Conservation (phyloP, 31 red algal genomes). For the Endocladia muricata region DNA sequence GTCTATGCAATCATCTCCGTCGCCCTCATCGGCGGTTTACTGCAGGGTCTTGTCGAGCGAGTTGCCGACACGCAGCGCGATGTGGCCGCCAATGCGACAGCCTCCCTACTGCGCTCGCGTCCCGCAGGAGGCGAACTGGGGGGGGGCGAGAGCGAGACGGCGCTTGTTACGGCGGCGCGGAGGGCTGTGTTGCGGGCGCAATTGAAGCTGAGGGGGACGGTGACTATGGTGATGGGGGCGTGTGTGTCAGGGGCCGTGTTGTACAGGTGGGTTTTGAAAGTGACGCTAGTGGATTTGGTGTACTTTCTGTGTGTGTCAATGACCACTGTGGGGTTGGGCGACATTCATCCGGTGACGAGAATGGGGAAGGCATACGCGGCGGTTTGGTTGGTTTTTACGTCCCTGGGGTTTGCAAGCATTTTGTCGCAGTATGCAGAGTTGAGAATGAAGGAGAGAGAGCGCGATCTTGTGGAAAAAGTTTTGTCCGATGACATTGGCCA, state of each 20-base stretch:
- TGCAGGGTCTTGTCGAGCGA: constrained; percentile 32
- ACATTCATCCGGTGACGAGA: constrained; percentile 53
- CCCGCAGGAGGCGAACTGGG: background rate
- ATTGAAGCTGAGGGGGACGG: background rate
- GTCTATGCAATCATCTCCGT: constrained; percentile 46
- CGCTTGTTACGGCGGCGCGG: background rate
- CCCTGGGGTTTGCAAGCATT: constrained; percentile 52
- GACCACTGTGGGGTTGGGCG: constrained; percentile 79
- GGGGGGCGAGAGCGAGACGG: background rate
- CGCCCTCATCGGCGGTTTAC: constrained; percentile 39
- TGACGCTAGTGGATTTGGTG: constrained; percentile 37
- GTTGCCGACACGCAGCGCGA: constrained; percentile 20
- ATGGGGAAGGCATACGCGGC: constrained; percentile 42
- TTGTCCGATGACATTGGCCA: constrained; percentile 16
- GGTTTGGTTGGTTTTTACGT: constrained; percentile 57
- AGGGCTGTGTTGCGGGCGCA: background rate
- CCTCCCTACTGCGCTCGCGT: background rate
- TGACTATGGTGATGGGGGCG: constrained; percentile 9
- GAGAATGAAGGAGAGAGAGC: constrained; percentile 23
- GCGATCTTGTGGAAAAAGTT: background rate
- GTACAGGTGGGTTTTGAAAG: constrained; percentile 30
- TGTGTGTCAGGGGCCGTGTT: constrained; percentile 43
- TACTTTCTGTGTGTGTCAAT: constrained; percentile 64
- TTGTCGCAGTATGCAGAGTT: constrained; percentile 44
- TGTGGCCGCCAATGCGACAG: constrained; percentile 1